A percentile compares a stretch with the other conserved stretches of the same genome.
phyloP scores from a whole-genome alignment of 2,329 filamentous ascomycete genomes.

The Calonectria pseudoturangicola region DNA sequence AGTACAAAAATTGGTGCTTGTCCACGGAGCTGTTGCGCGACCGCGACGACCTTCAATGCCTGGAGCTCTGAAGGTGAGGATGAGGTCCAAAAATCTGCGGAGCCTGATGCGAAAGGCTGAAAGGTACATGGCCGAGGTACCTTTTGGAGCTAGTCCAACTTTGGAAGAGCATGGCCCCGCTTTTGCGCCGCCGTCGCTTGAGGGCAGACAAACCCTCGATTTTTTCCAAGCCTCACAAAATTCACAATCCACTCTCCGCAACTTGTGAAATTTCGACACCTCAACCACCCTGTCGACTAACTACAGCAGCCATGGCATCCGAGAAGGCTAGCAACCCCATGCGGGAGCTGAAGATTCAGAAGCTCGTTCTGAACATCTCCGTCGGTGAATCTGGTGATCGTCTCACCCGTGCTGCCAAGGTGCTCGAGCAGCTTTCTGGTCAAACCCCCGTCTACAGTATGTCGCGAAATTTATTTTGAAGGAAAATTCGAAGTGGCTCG shows the following conservation, averaged over 20 bases:
- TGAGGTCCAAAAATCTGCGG: constrained; percentile 66
- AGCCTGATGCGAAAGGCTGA: constrained; percentile 66
- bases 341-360: constrained; percentile 99
- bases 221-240: constrained; percentile 62
- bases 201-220: constrained; percentile 66
- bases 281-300: constrained; percentile 60
- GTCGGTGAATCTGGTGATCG: constrained; percentile 99
- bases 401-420: constrained; percentile 99
- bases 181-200: constrained; percentile 54
- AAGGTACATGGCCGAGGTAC: constrained; percentile 59
- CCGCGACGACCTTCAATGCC: constrained; percentile 64
- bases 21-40: constrained; percentile 64
- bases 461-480: constrained; percentile 58
- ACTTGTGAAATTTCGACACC: constrained; percentile 58
- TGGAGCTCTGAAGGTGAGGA: constrained; percentile 66
- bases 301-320: constrained; percentile 70
- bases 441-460: constrained; percentile 99
- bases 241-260: constrained; percentile 51
- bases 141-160: constrained; percentile 52
- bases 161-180: constrained; percentile 39
- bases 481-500: constrained; percentile 38
- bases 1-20: constrained; percentile 66
- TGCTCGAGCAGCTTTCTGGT: constrained; percentile 99
- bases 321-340: constrained; percentile 98
- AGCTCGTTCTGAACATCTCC: constrained; percentile 99